phyloP scores from a whole-genome alignment of 2,329 filamentous ascomycete genomes.

The Colletotrichum chrysophilum region DNA sequence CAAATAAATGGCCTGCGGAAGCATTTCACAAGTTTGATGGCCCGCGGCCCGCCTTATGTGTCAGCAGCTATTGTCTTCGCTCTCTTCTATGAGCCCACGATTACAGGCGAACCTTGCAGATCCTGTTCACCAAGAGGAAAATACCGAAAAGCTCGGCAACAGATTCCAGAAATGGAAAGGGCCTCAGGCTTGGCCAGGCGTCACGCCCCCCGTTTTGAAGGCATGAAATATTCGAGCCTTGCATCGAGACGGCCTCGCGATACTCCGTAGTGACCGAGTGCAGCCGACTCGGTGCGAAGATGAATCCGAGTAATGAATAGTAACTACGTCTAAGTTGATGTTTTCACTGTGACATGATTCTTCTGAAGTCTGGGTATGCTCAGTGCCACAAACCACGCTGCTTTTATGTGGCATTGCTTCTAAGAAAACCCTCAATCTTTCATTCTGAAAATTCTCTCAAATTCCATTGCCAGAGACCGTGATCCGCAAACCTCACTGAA shows the following conservation, averaged over 20 bases:
- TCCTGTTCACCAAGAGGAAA: background rate
- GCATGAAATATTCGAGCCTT: background rate
- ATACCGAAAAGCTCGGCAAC: background rate
- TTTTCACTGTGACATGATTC: background rate
- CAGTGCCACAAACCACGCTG: background rate
- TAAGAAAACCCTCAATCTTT: background rate
- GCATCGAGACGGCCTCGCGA: background rate
- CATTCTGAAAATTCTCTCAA: background rate
- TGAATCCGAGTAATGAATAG: background rate
- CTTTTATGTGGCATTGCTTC: background rate
- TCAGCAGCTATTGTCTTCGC: background rate
- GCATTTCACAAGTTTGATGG: background rate
- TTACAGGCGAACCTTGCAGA: background rate
- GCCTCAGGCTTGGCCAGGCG: background rate
- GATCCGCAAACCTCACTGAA: too few relatives aligned
- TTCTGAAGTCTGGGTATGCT: accelerated
- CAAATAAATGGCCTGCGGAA: background rate
- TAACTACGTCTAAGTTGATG: background rate
- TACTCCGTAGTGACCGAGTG: background rate
- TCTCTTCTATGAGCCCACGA: background rate
- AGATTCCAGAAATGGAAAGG: background rate
- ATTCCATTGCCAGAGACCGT: background rate
- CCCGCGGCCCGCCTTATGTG: background rate
- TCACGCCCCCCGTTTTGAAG: background rate
- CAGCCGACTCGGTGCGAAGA: background rate